Conservation (phyloP, 441 rosid species). For the Cnidoscolus chayamansa region DNA sequence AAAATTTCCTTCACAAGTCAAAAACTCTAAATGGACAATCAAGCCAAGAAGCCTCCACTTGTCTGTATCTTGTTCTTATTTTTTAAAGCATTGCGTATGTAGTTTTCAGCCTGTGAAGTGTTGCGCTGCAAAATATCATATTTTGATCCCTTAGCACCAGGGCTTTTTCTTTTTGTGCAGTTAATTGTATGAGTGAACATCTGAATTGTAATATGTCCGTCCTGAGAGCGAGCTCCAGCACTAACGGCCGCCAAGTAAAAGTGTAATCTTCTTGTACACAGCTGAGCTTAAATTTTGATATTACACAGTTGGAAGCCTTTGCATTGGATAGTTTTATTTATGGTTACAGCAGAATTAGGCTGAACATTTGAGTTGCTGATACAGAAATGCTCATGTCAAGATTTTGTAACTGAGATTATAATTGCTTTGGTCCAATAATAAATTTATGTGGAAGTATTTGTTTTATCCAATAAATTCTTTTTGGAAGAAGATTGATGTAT, state of each 20-base stretch:
- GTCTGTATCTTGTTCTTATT: neutral
- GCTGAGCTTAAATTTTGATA: conserved; percentile 5
- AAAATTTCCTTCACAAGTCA: no score
- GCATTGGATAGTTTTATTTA: neutral
- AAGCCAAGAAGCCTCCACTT: neutral
- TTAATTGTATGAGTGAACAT: conserved; percentile 11
- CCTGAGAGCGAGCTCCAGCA: neutral
- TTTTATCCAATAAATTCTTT: no score
- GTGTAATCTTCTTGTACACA: conserved; percentile 20
- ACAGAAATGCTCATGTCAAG: neutral
- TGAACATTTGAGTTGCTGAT: conserved; percentile 9
- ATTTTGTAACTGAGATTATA: conserved; percentile 16
- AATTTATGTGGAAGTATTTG: neutral
- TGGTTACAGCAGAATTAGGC: conserved; percentile 8
- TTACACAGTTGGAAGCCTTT: neutral
- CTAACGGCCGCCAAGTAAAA: neutral
- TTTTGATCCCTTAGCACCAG: neutral
- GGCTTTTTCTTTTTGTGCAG: conserved; percentile 5
- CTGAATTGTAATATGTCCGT: conserved; percentile 7
- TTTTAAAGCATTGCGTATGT: neutral
- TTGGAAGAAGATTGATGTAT: no score
- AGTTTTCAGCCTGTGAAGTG: neutral
- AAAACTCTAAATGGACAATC: neutral
- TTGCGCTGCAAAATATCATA: neutral
- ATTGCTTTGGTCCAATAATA: conserved; percentile 4